Base-by-base conservation (phyloP, 1,284 basidiomycete genomes). In the Anthracocystis setariae region DNA sequence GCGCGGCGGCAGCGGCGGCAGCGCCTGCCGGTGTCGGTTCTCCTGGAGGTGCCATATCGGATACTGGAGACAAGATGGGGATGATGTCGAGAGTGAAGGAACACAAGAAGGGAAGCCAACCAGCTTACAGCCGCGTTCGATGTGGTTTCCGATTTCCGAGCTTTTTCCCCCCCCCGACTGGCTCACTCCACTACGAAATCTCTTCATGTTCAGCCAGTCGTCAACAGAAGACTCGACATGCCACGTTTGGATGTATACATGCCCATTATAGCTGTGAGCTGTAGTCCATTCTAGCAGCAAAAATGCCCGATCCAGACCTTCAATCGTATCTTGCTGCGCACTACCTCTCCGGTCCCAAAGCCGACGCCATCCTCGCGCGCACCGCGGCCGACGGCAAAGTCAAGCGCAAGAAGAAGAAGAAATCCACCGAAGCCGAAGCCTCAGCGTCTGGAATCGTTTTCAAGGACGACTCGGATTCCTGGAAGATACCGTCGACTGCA, bases 321-420 rank as follows among this genome's bases (percentile, higher is more conserved):
- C 85, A 86, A 77, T 83, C 85, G 8, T 87, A 87, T 75, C 78
- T 87, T 10, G 86, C 86, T 1, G 72, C 84, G 29, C 86, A 86
- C 52, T 98, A 98, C 85, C 96, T 98, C 92, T 91, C 94, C 7
- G 95, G 95, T 0, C 90, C 92, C 0, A 98, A 97, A 82, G 94
- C 94, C 3, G 95, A 98, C 74, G 94, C 93, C 15, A 97, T 98
- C 71, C 87, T 98, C 4, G 86, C 92, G 3, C 87, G 88, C 46
- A 84, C 87, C 0, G 69, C 54, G 0, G 35, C 35, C n/a, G 87
- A 86, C 2, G 86, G 87, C 0, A 85, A 87, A 51, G 87, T 87
- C 77, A 90, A 89, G 84, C 87, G 86, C 80, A 92, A 85, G 78
- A 85, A 84, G 73, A 29, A 29, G 29, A 86, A 92, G 86, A 92